Base-by-base conservation (phyloP, 1,284 basidiomycete genomes). In the Anthracocystis walkeri region DNA sequence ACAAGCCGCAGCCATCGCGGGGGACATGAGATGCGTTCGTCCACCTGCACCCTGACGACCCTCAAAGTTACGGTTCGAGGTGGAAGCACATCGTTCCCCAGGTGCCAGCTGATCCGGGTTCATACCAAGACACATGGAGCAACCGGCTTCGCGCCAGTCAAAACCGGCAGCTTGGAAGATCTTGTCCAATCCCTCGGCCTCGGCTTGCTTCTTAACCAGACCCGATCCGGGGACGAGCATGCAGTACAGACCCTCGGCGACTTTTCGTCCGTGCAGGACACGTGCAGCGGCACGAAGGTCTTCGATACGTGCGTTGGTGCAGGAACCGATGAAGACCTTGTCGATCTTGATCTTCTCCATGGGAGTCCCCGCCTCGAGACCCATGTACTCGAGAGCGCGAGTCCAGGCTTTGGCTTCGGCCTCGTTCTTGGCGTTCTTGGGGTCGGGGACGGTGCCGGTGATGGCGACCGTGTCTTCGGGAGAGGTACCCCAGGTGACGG, bases 31-130 rank as follows among this genome's bases (percentile, higher is more conserved):
- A 60, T 84, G 83, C 14, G 83, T 84, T 29, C 83, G 75, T 31
- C 83, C 83, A 58, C 82, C 82, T 7, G 81, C 76, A 31, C 83
- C 83, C 61, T 84, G 83, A 16, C 83, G 61, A 33, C 83, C 83
- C 58, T 84, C 83, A 65, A 84, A 84, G 81, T 84, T 84, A 35
- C 83, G 78, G 79, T 84, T 84, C 56, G 81, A 82, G n/a, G 83
- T 84, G 27, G 83, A 84, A 25, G 83, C 83, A 55, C 83, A 84
- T n/a, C 83, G 67, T 65, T 84, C 82, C 38, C 82, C 82, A 8
- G 83, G 83, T 41, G 76, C 62, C 4, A 84, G 79, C 74, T 83
- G 82, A 62, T 84, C 83, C 8, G 83, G 83, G 66, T 84, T 84
- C 83, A 84, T 84, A 31, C 82, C 83, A 12, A 84, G 77, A 65